These are phyloP conservation scores for Periconia sp. DNA, from an alignment of 2,329 filamentous ascomycete genomes.

Conservation along the genomic window DNA sequence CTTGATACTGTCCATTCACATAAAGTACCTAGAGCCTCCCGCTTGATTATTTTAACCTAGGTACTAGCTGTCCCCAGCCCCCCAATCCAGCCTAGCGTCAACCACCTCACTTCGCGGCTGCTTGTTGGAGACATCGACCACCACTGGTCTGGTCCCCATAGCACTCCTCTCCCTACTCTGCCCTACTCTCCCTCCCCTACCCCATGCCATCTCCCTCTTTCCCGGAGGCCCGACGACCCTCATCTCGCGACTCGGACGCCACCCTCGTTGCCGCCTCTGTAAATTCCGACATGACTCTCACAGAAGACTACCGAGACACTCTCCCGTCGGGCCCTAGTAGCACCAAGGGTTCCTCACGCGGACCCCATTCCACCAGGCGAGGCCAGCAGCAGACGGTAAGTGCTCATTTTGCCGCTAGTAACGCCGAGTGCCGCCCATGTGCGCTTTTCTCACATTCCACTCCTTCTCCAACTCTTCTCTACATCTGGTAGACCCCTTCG, in stretches of 20 bases:
- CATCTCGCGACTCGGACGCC: slow-evolving; percentile 18
- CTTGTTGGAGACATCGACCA: background rate
- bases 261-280: slow-evolving; percentile 16
- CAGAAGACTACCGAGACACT: slow-evolving; percentile 19
- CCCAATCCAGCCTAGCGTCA: no score
- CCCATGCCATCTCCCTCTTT: slow-evolving; percentile 8
- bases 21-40: no score
- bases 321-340: slow-evolving; percentile 33
- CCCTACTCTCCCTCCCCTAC: slow-evolving; percentile 12
- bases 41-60: no score
- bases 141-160: background rate
- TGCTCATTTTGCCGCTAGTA: slow-evolving; percentile 1
- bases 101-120: no score
- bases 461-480: slow-evolving; percentile 3
- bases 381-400: slow-evolving; percentile 38
- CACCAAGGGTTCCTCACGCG: slow-evolving; percentile 63
- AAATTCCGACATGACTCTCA: slow-evolving; percentile 20
- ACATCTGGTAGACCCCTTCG: background rate
- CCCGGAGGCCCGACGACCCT: slow-evolving; percentile 8
- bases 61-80: no score
- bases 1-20: no score
- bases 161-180: slow-evolving; percentile 1
- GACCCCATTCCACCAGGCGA: slow-evolving; percentile 47
- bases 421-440: background rate
- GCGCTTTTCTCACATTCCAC: slow-evolving; percentile 7